A percentile compares a stretch with the other conserved stretches of the same genome.
These are phyloP conservation scores for Rhizophora apiculata DNA, from an alignment of 345 rosid species.

Conservation along the genomic window DNA sequence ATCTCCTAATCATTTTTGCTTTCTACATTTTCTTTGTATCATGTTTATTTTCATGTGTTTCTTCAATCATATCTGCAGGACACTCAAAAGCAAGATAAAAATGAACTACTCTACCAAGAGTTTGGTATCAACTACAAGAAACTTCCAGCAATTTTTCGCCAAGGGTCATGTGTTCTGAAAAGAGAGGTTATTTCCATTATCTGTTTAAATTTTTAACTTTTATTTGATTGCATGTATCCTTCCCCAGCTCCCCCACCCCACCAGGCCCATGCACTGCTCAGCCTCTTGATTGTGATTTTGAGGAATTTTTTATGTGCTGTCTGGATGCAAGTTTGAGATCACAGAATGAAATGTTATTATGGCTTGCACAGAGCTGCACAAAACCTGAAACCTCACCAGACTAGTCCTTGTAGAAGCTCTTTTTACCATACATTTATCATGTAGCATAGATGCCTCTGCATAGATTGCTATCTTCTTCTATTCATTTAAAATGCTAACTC, in stretches of 20 bases:
- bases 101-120: slow-evolving; percentile 75
- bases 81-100: slow-evolving; percentile 69
- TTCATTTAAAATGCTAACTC: too few species aligned
- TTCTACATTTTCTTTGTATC: neutral
- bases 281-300: neutral
- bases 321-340: neutral
- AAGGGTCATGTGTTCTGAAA: slow-evolving; percentile 76
- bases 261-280: neutral
- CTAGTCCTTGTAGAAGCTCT: neutral
- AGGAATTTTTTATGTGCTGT: neutral
- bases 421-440: neutral
- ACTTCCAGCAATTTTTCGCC: slow-evolving; percentile 68
- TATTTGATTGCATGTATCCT: neutral
- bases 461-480: too few species aligned
- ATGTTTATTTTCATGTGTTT: neutral
- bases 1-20: neutral
- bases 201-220: neutral
- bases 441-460: too few species aligned
- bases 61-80: slow-evolving; percentile 46
- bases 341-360: neutral
- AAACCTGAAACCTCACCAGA: neutral
- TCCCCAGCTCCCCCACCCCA: too few species aligned
- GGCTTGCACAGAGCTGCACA: neutral
- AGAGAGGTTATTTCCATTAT: slow-evolving; percentile 44
- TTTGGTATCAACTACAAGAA: slow-evolving; percentile 77